Base-by-base conservation (phyloP, 331 rosid species). In the Saraca asoca region DNA sequence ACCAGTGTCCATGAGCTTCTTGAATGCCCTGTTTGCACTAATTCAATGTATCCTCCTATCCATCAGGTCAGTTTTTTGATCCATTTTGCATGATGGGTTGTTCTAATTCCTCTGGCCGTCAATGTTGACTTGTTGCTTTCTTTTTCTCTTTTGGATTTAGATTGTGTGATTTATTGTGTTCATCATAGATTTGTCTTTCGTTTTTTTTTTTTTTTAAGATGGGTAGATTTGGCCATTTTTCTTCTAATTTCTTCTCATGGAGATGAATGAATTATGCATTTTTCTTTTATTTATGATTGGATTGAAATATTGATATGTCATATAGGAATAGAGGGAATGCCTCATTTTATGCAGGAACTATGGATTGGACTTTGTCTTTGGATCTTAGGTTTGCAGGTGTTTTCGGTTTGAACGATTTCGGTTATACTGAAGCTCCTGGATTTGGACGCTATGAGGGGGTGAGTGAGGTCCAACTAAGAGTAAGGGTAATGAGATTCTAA, bases 41-140 rank as follows among this genome's bases (percentile, higher is more conserved):
- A 85, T 77, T 87, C 90, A n/a, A 85, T 87, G 90, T 87, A 85
- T 77, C 95, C 95, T 78, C 90, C 95, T 49, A 87, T 87, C 74
- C 90, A 84, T 65, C 95, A 85, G 95, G 95, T 87, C 12, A 31
- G 35, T 66, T 18, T 10, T 67, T 69, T 33, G 4, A 49, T 69
- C 71, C 80, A 37, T 39, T 77, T 81, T 52, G 43, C 14, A 35
- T 19, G 5, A 18, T 54, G 49, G 51, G 37, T 71, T 68, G 15
- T 9, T 50, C 1, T 7, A 31, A 15, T 15, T 35, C 10, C 7
- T 46, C 19, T 10, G 9, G 16, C 7, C 44, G 38, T 16, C 54
- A 43, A 1, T 41, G 64, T 59, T 53, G 66, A 54, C 62, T 55
- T 60, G 64, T 6, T 18, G 8, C 42, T 29, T 74, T 63, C 33